phyloP scores from a whole-genome alignment of 495 filamentous ascomycete genomes.

The Xylaria nigripes region DNA sequence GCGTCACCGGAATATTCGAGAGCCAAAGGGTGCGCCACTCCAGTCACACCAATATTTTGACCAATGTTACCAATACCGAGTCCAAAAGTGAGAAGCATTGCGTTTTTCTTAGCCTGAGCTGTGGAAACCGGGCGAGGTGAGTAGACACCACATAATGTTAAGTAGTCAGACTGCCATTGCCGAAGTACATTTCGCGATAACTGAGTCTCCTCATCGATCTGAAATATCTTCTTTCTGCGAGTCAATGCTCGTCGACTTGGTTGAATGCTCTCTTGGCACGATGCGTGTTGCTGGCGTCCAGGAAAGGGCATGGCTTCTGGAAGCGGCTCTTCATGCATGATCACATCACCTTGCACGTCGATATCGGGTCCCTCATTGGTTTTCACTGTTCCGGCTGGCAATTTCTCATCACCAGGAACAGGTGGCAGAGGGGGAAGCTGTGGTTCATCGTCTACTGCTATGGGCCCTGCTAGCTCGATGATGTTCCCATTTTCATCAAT shows the following conservation, averaged over 20 bases:
- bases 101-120: slow-evolving; percentile 37
- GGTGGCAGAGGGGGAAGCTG: slow-evolving; percentile 30
- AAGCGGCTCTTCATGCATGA: slow-evolving; percentile 27
- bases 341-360: slow-evolving; percentile 17
- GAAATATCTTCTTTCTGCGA: slow-evolving; percentile 21
- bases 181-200: slow-evolving; percentile 45
- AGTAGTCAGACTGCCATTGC: slow-evolving; percentile 53
- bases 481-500: slow-evolving; percentile 37
- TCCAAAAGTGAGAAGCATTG: slow-evolving; percentile 37
- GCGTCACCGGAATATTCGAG: slow-evolving; percentile 30
- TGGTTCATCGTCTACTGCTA: slow-evolving; percentile 22
- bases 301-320: slow-evolving; percentile 27
- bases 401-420: slow-evolving; percentile 8
- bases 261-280: slow-evolving; percentile 16
- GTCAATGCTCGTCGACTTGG: slow-evolving; percentile 18
- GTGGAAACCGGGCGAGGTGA: slow-evolving; percentile 10
- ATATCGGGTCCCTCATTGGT: slow-evolving; percentile 9
- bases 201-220: slow-evolving; percentile 36
- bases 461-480: slow-evolving; percentile 17
- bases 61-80: slow-evolving; percentile 35
- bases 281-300: slow-evolving; percentile 14
- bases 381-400: background rate
- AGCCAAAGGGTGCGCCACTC: slow-evolving; percentile 30
- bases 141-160: slow-evolving; percentile 33
- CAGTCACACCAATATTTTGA: slow-evolving; percentile 17